A percentile compares a stretch with the other conserved stretches of the same genome.
Conservation (phyloP, 305 asterid species). For the Galium porrigens region DNA sequence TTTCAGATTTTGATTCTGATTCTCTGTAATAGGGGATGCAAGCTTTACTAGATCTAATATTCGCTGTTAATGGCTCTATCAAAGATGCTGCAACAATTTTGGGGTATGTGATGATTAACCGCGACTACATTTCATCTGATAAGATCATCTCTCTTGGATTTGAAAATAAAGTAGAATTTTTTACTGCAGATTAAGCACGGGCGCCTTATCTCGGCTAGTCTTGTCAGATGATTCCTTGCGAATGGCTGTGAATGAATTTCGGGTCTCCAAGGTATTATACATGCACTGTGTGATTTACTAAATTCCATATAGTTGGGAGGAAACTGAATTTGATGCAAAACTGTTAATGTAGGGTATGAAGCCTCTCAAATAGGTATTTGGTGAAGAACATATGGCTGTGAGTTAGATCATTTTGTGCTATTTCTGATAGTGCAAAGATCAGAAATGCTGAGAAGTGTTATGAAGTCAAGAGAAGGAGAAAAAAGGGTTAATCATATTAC, state of each 20-base stretch:
- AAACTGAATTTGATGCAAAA: not conserved
- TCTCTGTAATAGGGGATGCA: conserved; percentile 61
- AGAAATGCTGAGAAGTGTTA: not conserved
- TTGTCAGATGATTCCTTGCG: conserved; percentile 75
- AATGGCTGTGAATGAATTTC: conserved; percentile 62
- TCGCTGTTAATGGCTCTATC: conserved; percentile 60
- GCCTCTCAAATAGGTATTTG: conserved; percentile 3
- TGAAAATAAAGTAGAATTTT: not conserved
- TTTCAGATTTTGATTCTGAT: conserved; percentile 7
- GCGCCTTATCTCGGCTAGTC: conserved; percentile 71
- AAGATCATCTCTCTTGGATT: not conserved
- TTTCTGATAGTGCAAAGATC: not conserved
- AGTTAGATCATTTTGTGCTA: not conserved
- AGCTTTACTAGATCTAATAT: conserved; percentile 73
- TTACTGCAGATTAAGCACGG: conserved; percentile 29
- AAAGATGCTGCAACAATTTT: conserved; percentile 68
- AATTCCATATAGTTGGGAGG: not conserved
- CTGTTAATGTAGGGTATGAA: not conserved
- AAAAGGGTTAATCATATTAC: not conserved
- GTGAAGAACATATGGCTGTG: not conserved
- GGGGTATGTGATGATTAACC: conserved; percentile 35
- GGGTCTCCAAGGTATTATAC: conserved; percentile 46
- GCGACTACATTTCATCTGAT: not conserved
- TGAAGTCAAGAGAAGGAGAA: not conserved
- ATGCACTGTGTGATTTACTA: not conserved